Base-by-base conservation (phyloP, 169 alveolate species). In the Plasmodium vinckei region DNA sequence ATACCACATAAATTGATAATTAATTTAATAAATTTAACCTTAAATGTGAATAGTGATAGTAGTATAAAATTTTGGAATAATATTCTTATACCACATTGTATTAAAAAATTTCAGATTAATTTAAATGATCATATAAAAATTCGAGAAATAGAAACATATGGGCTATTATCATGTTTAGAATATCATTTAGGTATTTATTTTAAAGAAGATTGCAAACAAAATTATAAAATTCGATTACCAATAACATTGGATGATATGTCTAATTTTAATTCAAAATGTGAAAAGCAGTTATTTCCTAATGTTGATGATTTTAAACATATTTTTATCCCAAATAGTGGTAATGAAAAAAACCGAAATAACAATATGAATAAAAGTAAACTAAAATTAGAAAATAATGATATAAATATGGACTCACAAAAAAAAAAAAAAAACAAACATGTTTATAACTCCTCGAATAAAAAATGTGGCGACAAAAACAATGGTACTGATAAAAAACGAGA, bases 211-310 rank as follows among this genome's bases (percentile, higher is more conserved):
- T 82, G 90, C 10, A 82, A 82, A 61, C 5, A 61, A 49, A 67
- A 68, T 68, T 65, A 56, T 42, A 68, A 57, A 33, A 72, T 82
- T 13, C 67, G 61, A 51, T 44, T 82, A 19, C 90, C 90, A 39
- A 47, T 82, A 57, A 82, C 86, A 6, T 82, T 82, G 72, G 72
- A 65, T 42, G 90, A 82, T 54, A 54, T 82, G 82, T 82, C 86
- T 13, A 23, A 13, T 61, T 82, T 82, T 69, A 12, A 5, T 27
- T 54, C 90, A 4, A 61, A 54, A 60, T 67, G 46, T 15, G 90
- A 82, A 19, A 5, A 49, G 15, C 47, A 21, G 15, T 51, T 67
- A 2, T 82, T 82, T 57, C 90, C 90, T 7, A 82, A 82, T 23
- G 63, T 82, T 9, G 15, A 21, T 27, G 25, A 69, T 21, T 59